Evolutionary conservation across 805 yeast genomes (phyloP), one percentile per base, ranked within the genome.

Genomic region (Suhomyces tanzawaensis): DNA sequence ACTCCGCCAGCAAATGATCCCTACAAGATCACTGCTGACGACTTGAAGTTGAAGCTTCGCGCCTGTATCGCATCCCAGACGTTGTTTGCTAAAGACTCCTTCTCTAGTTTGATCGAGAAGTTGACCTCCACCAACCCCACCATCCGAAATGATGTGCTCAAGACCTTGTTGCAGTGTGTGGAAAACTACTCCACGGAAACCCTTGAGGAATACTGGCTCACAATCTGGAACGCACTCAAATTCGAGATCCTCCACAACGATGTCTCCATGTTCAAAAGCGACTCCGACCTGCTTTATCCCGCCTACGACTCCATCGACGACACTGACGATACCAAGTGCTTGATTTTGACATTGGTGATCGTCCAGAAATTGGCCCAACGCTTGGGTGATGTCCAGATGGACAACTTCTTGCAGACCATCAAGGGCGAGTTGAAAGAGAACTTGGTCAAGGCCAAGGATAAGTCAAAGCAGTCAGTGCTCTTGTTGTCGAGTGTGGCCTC

Each of bases 1-100:
- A 81, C 81, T 41, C 96, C 98, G 1, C 96, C 98, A 3, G 77
- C 80, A 33, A 86, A 86, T 57, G 96, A 91, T 51, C 90, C 93
- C 0, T 88, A 89, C 57, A 79, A 81, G 45, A 85, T 88, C 46
- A 79, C 95, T 0, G 77, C 88, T 1, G 76, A 72, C 1, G 85
- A 88, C 37, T 68, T 95, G 48, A 87, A 86, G 53, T 30, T 51
- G 8, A 71, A 76, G 5, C 66, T 93, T 38, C 71, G 90, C 48
- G 48, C 52, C 1, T 82, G 90, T 3, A 69, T 88, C 30, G 69
- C 86, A 2, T 69, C 88, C 12, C 79, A 77, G 36, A 58, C 79
- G 2, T 47, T 69, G 4, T 85, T 81, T 56, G 87, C 90, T 0
- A 73, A 75, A 29, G 95, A 86, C 49, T 72, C 85, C 0, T 77